Evolutionary conservation across 2,329 filamentous ascomycete genomes (phyloP).

Genomic region (Pestalotiopsis sp.): DNA sequence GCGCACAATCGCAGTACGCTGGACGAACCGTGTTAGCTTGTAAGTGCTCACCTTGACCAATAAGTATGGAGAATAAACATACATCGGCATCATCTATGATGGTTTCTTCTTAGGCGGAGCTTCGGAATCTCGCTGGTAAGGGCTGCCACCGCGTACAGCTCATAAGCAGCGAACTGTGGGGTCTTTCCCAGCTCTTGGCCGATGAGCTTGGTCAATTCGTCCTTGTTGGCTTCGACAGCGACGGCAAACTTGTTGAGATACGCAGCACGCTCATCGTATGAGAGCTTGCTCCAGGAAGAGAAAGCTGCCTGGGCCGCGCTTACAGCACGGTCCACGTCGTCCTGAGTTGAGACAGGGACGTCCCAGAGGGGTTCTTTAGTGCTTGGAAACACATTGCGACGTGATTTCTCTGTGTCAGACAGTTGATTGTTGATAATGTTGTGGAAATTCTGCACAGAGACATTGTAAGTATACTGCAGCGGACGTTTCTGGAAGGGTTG

Average conservation of each 20-base stretch:
- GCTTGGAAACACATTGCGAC: neutral
- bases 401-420: neutral
- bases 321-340: neutral
- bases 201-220: constrained; percentile 18
- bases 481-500: neutral
- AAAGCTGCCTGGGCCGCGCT: neutral
- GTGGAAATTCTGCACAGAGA: neutral
- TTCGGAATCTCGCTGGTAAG: constrained; percentile 35
- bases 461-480: neutral
- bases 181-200: constrained; percentile 20
- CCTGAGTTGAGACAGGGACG: neutral
- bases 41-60: neutral
- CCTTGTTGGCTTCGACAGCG: constrained; percentile 17
- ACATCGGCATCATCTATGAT: constrained; percentile 17
- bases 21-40: neutral
- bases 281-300: constrained; percentile 14
- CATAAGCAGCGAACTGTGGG: constrained; percentile 15
- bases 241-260: constrained; percentile 24
- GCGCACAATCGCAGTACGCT: neutral
- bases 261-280: constrained; percentile 21
- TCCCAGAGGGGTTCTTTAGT: neutral
- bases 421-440: constrained; percentile 5
- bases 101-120: constrained; percentile 24
- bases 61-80: neutral
- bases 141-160: constrained; percentile 13